Percentiles rank a stretch among this genome's conserved stretches.
Evolutionary conservation across 2,329 filamentous ascomycete genomes (phyloP).

Genomic region (Sporothrix mexicana): DNA sequence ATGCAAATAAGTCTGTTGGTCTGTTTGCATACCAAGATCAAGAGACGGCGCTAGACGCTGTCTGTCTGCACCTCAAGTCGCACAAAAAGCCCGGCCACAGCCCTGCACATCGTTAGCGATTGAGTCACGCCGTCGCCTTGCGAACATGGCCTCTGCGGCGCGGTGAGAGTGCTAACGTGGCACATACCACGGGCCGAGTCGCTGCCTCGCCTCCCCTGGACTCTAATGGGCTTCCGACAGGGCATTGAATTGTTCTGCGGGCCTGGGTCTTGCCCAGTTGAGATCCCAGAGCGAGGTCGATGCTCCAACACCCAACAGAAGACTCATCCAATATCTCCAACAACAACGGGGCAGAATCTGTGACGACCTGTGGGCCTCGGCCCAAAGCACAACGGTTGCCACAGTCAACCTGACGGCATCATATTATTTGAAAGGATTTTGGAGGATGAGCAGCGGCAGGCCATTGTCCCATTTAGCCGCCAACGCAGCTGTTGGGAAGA

Average conservation of each 20-base stretch:
- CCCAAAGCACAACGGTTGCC: neutral
- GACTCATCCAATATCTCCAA: too few relatives aligned
- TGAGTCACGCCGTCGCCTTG: neutral
- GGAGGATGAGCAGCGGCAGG: neutral
- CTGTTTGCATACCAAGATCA: neutral
- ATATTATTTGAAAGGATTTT: neutral
- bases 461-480: conserved; percentile 4
- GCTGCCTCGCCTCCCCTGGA: neutral
- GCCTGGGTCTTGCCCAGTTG: neutral
- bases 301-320: too few relatives aligned
- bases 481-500: neutral
- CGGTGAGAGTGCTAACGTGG: neutral
- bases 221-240: neutral
- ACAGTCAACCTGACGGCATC: neutral
- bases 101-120: neutral
- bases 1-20: neutral
- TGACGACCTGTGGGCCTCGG: neutral
- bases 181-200: neutral
- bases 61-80: neutral
- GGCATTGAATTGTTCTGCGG: neutral
- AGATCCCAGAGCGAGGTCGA: too few relatives aligned
- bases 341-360: neutral
- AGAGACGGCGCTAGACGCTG: neutral
- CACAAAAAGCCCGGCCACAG: neutral
- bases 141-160: neutral